These are phyloP conservation scores for Alternaria burnsii DNA, from an alignment of 2,329 filamentous ascomycete genomes.

Conservation along the genomic window DNA sequence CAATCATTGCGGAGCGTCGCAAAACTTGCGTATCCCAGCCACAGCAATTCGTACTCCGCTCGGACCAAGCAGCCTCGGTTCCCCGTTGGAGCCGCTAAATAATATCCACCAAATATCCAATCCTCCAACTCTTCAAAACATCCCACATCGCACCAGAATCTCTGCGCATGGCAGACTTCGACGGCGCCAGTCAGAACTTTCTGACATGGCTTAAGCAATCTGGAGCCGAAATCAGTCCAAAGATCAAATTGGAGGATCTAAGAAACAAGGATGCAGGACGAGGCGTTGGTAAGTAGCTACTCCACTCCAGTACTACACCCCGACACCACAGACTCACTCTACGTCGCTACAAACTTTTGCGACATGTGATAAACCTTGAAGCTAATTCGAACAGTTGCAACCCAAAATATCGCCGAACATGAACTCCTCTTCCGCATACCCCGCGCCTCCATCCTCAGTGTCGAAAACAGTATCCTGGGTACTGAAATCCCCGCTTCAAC, in stretches of 20 bases:
- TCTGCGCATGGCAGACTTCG: slow-evolving; percentile 43
- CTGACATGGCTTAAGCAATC: slow-evolving; percentile 64
- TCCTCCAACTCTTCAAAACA: slow-evolving; percentile 24
- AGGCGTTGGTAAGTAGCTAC: slow-evolving; percentile 66
- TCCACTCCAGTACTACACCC: neutral
- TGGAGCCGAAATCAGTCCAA: slow-evolving; percentile 64
- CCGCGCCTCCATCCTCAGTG: slow-evolving; percentile 73
- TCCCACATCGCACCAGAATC: slow-evolving; percentile 24
- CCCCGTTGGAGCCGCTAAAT: slow-evolving; percentile 19
- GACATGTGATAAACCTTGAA: neutral
- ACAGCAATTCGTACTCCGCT: slow-evolving; percentile 7
- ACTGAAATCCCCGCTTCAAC: slow-evolving; percentile 56
- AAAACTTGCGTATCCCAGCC: slow-evolving; percentile 8
- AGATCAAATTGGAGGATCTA: slow-evolving; percentile 67
- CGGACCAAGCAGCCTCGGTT: slow-evolving; percentile 36
- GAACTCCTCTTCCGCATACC: slow-evolving; percentile 84
- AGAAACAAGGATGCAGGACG: slow-evolving; percentile 65
- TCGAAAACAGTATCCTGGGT: slow-evolving; percentile 74
- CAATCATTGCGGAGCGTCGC: neutral
- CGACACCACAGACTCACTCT: neutral
- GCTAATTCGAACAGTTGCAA: slow-evolving; percentile 67
- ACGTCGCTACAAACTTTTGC: neutral
- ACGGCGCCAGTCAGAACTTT: slow-evolving; percentile 61
- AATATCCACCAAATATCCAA: slow-evolving; percentile 28
- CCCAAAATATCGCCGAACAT: slow-evolving; percentile 73